Base-by-base conservation (phyloP, 495 filamentous ascomycete species). In the Penicillium flavigenum region DNA sequence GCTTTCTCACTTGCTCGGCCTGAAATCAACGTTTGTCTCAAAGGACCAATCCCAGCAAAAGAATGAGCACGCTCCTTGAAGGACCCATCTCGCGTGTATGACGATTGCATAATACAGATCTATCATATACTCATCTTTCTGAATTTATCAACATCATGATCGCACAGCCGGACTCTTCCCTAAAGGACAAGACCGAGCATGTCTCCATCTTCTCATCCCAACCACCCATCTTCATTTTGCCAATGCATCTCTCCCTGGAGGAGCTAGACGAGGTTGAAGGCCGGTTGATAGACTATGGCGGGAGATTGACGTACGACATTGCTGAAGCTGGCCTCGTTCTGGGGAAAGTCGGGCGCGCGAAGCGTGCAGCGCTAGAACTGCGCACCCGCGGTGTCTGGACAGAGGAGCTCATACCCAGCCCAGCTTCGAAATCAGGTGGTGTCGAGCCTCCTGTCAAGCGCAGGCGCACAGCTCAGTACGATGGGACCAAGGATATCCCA, bases 331-430 rank as follows among this genome's bases (percentile, higher is more conserved):
- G 78, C 10, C 56, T 97, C 2, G 68, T 97, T 5, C 72, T 98
- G 20, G 90, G 86, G 0, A 88, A 84, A 51, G 78, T 96, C 27
- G 73, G 72, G 1, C 86, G 83, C 47, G 83, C 84, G 53, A 81
- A 83, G 61, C 83, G 93, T 10, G 91, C 88, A 1, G 78, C 80
- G 11, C 83, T 94, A 55, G 93, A 98, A 72, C 75, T 97, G 38
- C 80, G 90, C 43, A 81, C 82, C 36, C 80, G 78, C 44, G 88
- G 77, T 20, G 43, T 84, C 59, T 87, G 66, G 79, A 87, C 74
- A 19, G 86, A 91, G 63, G 77, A 86, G 16, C 54, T 76, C 39
- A 29, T 43, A 42, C 51, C 54, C 1, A 24, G 2, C 32, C 22
- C 44, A 4, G 9, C 52, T 22, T 24, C 51, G 24, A 43, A 10